A percentile compares a stretch with the other conserved stretches of the same genome.
Evolutionary conservation across 2,329 filamentous ascomycete species (phyloP).

Genomic region (Sphaerostilbella broomeana): DNA sequence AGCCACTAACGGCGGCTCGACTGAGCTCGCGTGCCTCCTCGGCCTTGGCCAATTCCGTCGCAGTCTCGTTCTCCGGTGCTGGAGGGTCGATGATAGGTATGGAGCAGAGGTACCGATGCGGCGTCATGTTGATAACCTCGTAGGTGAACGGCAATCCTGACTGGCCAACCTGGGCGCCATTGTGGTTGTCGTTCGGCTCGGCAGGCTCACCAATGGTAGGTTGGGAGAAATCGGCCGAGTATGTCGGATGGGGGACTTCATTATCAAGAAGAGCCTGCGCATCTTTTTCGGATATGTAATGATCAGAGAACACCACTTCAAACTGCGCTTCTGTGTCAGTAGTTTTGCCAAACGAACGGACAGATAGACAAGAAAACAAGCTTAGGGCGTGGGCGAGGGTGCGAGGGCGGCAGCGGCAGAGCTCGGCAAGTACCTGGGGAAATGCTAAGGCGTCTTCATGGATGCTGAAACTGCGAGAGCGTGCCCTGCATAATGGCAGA

Average conservation of each 20-base stretch:
- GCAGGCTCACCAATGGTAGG: slow-evolving; percentile 31
- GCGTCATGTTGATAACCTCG: slow-evolving; percentile 67
- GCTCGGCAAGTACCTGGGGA: slow-evolving; percentile 59
- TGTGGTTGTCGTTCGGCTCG: slow-evolving; percentile 25
- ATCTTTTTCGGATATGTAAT: slow-evolving; percentile 64
- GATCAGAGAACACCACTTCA: slow-evolving; percentile 68
- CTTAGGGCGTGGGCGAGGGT: no score
- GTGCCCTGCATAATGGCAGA: slow-evolving; percentile 41
- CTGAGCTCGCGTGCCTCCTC: slow-evolving; percentile 76
- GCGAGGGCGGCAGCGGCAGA: neutral
- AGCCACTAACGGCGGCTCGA: slow-evolving; percentile 69
- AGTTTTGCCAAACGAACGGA: slow-evolving; percentile 4
- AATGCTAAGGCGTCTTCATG: slow-evolving; percentile 82
- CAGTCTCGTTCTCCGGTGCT: slow-evolving; percentile 54
- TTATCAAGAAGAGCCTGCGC: slow-evolving; percentile 55
- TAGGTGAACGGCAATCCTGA: slow-evolving; percentile 41
- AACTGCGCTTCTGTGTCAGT: slow-evolving; percentile 47
- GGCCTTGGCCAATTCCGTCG: slow-evolving; percentile 59
- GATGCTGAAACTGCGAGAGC: slow-evolving; percentile 65
- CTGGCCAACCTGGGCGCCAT: slow-evolving; percentile 11
- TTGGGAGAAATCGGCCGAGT: slow-evolving; percentile 34
- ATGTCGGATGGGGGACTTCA: slow-evolving; percentile 28
- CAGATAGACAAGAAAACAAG: no score
- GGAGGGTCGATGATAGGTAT: slow-evolving; percentile 64
- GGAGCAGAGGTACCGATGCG: slow-evolving; percentile 72